These are phyloP conservation scores for Candida odintsovae DNA, from an alignment of 805 yeast genomes.

Conservation along the genomic window DNA sequence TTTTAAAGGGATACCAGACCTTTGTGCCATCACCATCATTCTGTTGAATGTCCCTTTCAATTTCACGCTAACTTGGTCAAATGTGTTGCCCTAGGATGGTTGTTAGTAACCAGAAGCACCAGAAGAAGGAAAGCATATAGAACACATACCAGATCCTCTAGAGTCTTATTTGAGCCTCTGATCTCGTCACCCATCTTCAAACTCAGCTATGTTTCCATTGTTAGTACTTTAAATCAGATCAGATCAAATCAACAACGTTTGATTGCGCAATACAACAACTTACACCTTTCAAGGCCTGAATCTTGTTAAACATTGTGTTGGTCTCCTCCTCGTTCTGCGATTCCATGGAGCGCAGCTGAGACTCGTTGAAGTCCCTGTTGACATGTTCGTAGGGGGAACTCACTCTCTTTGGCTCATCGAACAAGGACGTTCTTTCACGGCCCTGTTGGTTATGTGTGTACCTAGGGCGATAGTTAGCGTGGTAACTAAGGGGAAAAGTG, in stretches of 20 bases:
- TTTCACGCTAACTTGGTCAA: slow-evolving; percentile 39
- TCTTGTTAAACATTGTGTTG: slow-evolving; percentile 46
- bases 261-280: slow-evolving; percentile 5
- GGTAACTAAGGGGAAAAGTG: background rate
- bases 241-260: background rate
- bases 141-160: slow-evolving; percentile 29
- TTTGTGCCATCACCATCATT: slow-evolving; percentile 60
- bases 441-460: slow-evolving; percentile 6
- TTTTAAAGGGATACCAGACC: slow-evolving; percentile 57
- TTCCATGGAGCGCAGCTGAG: slow-evolving; percentile 54
- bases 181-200: slow-evolving; percentile 62
- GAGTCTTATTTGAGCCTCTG: slow-evolving; percentile 42
- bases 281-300: slow-evolving; percentile 46
- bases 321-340: slow-evolving; percentile 60
- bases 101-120: background rate
- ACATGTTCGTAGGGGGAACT: slow-evolving; percentile 38
- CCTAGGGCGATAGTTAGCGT: background rate
- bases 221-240: background rate
- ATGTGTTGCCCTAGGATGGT: slow-evolving; percentile 28
- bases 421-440: slow-evolving; percentile 17
- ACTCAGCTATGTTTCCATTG: slow-evolving; percentile 29
- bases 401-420: slow-evolving; percentile 25
- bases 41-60: slow-evolving; percentile 48
- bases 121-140: no score
- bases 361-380: slow-evolving; percentile 40